These are phyloP conservation scores for Trichoderma sp. DNA, from an alignment of 2,329 filamentous ascomycete genomes.

Conservation along the genomic window DNA sequence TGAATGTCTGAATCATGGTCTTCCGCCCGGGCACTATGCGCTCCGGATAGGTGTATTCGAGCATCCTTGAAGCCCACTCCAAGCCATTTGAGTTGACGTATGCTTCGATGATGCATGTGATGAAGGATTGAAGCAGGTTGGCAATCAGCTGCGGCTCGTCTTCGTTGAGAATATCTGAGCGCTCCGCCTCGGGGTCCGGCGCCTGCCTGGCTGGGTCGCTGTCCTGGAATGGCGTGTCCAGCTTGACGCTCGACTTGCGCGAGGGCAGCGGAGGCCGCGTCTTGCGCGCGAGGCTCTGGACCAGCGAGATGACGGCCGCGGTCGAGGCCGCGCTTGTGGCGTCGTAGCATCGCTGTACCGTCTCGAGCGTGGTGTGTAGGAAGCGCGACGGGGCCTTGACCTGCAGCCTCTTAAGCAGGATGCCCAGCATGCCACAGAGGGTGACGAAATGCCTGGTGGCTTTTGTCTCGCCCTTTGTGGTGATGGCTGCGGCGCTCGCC, in stretches of 20 bases:
- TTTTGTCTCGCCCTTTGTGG: conserved; percentile 24
- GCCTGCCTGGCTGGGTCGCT: conserved; percentile 58
- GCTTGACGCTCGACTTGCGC: conserved; percentile 59
- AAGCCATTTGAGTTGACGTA: conserved; percentile 66
- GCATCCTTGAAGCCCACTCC: conserved; percentile 64
- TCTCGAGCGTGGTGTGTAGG: conserved; percentile 73
- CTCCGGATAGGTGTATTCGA: conserved; percentile 69
- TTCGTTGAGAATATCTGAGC: conserved; percentile 43
- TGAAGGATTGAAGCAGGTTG: conserved; percentile 71
- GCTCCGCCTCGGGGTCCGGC: conserved; percentile 62
- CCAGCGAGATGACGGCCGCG: conserved; percentile 68
- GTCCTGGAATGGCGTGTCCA: conserved; percentile 58
- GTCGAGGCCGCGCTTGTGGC: conserved; percentile 68
- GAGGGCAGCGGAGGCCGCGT: conserved; percentile 65
- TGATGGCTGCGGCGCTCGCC: conserved; percentile 30
- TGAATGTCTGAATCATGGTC: conserved; percentile 66
- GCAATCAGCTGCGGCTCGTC: conserved; percentile 64
- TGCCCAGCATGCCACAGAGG: conserved; percentile 70
- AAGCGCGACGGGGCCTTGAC: conserved; percentile 79
- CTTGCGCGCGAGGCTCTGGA: conserved; percentile 68
- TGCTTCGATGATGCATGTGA: conserved; percentile 75
- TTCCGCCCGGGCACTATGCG: conserved; percentile 62
- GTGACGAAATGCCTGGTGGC: conserved; percentile 61
- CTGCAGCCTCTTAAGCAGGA: conserved; percentile 73
- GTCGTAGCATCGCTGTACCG: conserved; percentile 67